Evolutionary conservation across 1,284 basidiomycete genomes (phyloP).

Genomic region (Cryptococcus neoformans): DNA sequence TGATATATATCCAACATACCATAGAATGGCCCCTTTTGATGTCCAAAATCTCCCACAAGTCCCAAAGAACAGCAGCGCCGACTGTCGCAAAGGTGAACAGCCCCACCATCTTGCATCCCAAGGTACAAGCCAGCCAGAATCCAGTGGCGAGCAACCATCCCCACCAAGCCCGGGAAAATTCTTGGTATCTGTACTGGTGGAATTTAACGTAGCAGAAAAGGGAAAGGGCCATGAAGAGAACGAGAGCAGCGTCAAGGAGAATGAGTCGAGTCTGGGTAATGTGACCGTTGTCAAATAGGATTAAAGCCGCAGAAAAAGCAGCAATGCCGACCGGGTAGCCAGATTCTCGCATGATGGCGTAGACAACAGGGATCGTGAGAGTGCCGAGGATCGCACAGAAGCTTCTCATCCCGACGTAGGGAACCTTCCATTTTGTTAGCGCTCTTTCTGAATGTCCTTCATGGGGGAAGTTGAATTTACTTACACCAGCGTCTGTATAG

Average conservation of each 20-base stretch:
- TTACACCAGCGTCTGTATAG: constrained; percentile 54
- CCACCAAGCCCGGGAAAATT: constrained; percentile 91
- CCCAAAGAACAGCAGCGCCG: constrained; percentile 85
- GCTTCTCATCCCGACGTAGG: constrained; percentile 89
- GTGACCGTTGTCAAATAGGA: constrained; percentile 95
- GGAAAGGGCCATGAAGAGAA: constrained; percentile 94
- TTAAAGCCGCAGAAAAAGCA: constrained; percentile 77
- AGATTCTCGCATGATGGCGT: constrained; percentile 95
- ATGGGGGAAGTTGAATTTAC: constrained; percentile 3
- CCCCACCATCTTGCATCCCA: constrained; percentile 98
- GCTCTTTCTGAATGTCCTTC: background rate
- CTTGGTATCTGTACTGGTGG: constrained; percentile 89
- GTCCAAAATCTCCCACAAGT: constrained; percentile 94
- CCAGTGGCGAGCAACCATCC: constrained; percentile 89
- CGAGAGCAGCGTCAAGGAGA: constrained; percentile 86
- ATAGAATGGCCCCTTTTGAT: constrained; percentile 70
- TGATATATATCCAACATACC: constrained; percentile 54
- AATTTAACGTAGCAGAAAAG: constrained; percentile 96
- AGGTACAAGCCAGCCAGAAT: constrained; percentile 87
- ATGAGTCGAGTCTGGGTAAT: constrained; percentile 94
- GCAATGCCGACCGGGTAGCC: constrained; percentile 89
- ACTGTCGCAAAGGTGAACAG: constrained; percentile 87
- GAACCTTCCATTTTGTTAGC: constrained; percentile 58
- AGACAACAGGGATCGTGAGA: constrained; percentile 85
- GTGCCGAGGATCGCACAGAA: constrained; percentile 88